phyloP scores from a whole-genome alignment of 306 rosid genomes.

The Prunus fruticosa region DNA sequence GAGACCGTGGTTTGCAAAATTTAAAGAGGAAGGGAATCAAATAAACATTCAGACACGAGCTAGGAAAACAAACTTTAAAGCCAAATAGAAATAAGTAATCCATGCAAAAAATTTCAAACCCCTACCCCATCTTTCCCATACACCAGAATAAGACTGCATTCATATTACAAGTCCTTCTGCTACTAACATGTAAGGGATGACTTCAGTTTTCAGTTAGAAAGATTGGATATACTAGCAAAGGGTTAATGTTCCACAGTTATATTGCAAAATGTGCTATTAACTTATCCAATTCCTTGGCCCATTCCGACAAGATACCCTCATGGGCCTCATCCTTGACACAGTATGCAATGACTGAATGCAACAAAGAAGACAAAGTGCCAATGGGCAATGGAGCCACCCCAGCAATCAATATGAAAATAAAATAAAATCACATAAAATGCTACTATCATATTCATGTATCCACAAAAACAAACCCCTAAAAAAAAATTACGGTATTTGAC shows the following conservation, averaged over 20 bases:
- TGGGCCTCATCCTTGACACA: background rate
- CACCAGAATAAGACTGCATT: background rate
- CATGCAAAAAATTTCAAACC: background rate
- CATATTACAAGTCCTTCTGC: background rate
- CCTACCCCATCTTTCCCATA: background rate
- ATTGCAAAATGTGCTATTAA: background rate
- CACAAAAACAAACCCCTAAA: background rate
- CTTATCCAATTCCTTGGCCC: background rate
- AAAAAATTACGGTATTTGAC: constrained; percentile 18
- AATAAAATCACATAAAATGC: background rate
- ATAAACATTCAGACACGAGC: background rate
- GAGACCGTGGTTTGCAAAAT: background rate
- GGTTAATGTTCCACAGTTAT: background rate
- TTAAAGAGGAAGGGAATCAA: background rate
- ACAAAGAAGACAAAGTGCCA: background rate
- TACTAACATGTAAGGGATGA: background rate
- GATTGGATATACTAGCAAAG: background rate
- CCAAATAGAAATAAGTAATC: background rate
- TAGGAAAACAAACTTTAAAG: background rate
- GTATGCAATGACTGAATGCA: background rate
- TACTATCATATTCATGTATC: background rate
- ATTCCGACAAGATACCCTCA: background rate
- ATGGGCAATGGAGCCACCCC: background rate
- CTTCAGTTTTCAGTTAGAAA: background rate
- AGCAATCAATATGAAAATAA: background rate